phyloP scores from a whole-genome alignment of 305 asterid species.

The Fraxinus latifolia region DNA sequence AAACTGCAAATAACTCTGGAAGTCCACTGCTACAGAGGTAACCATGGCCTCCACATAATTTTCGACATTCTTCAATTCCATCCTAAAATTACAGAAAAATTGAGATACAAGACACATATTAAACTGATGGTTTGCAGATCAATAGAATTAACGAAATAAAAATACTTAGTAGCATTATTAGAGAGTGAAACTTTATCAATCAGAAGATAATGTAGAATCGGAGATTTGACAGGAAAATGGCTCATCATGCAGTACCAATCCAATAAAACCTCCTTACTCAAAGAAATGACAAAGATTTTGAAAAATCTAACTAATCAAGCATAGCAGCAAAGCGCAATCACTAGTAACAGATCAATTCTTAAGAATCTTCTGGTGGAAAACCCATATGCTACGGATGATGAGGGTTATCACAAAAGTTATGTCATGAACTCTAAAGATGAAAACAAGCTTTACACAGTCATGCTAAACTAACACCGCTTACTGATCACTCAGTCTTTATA shows the following conservation, averaged over 20 bases:
- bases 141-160: background rate
- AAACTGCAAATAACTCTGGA: constrained; percentile 96
- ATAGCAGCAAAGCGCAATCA: background rate
- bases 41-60: constrained; percentile 98
- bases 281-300: constrained; percentile 6
- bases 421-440: background rate
- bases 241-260: background rate
- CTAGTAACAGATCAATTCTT: background rate
- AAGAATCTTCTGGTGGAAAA: background rate
- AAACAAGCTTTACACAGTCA: background rate
- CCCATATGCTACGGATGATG: background rate
- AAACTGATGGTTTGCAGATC: background rate
- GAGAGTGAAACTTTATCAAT: background rate
- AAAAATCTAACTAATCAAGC: background rate
- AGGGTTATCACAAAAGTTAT: background rate
- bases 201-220: background rate
- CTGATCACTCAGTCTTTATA: background rate
- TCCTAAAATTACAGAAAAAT: constrained; percentile 44
- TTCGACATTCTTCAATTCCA: constrained; percentile 96
- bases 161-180: background rate
- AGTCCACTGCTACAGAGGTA: constrained; percentile 96
- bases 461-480: background rate
- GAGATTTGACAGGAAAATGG: background rate
- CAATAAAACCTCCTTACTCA: background rate
- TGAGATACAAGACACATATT: background rate